Base-by-base conservation (phyloP, 371 early-diverging fungal genomes). In the Paraphysoderma sedebokerense region DNA sequence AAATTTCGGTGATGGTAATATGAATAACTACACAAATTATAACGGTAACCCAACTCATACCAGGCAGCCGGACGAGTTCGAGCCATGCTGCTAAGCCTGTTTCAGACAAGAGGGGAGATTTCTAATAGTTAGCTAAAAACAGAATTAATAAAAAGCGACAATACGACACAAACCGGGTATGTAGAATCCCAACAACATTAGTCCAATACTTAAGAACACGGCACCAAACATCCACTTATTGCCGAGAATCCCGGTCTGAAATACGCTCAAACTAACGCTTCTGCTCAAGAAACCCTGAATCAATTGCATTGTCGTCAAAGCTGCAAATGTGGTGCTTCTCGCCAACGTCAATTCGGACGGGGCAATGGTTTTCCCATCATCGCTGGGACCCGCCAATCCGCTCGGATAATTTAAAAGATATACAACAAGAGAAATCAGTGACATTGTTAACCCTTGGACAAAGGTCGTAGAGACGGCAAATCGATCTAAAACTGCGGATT, bases 151-250 rank as follows among this genome's bases (percentile, higher is more conserved):
- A 41, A 45, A 50, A 17, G 19, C 19, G 39, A 48, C 13, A 28
- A 23, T 17, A 12, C 32, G 22, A 15, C 37, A 47, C 50, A 44
- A 56, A 47, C 79, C 74, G 2, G 89, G 88, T 1, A 73, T 56
- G 46, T 88, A 88, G 19, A 78, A 57, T 32, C 88, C 91, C 3
- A 83, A 36, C 19, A 91, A 23, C 70, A 86, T 63, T 33, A 71
- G 57, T 0, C 53, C 62, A 50, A 79, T 72, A 22, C 81, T 72
- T n/a, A 79, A 32, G n/a, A 80, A 17, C 29, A 82, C 79, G 7
- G 82, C 79, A 17, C 56, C 62, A 24, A 91, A 63, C 79, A 91
- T 76, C 73, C 75, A 85, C 46, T 47, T 58, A 61, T 91, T 91
- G 17, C 71, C 68, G 6, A 65, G 50, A 12, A 91, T 48, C 9